Base-by-base conservation (phyloP, 2,329 filamentous ascomycete genomes). In the Fusarium lateritium region DNA sequence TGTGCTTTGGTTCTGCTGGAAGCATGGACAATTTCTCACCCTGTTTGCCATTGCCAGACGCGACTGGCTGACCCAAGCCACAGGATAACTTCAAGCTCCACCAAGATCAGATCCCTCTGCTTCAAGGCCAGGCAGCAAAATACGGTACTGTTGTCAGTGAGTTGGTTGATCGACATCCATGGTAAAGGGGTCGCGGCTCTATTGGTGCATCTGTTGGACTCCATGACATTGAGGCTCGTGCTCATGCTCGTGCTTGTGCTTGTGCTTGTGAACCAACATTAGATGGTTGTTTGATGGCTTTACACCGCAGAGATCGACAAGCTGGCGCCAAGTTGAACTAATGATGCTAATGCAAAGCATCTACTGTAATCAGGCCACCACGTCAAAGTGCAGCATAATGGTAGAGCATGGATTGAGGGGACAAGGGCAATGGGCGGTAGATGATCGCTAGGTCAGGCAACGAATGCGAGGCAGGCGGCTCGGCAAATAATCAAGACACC, bases 41-140 rank as follows among this genome's bases (percentile, higher is more conserved):
- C 62, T 65, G 39, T 34, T 53, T 58, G 33, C 38, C 39, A 67
- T 62, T 67, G 26, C 51, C 52, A 11, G 15, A 49, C 22, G 42
- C 36, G 43, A 66, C 28, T 47, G 44, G 45, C 44, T 51, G 26
- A 52, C 39, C 40, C 24, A 31, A 34, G 39, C 31, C 38, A 43
- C 38, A 44, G 38, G n/a, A 56, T 21, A 42, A 54, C 49, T 31
- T 31, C 34, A 51, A 40, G 26, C 39, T 26, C 43, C 28, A 31
- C 28, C 28, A 31, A 65, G 22, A 40, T 34, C 46, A 63, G 47
- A 44, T 50, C 55, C 46, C 39, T 40, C 45, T 42, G 34, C 47
- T 46, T 50, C 44, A 26, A 33, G 31, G 39, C 58, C 21, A 72
- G 69, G 69, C 69, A 72, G 63, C 69, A 57, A 47, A 66, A 66